Conservation (phyloP, 345 rosid genomes). For the Kandelia obovata region DNA sequence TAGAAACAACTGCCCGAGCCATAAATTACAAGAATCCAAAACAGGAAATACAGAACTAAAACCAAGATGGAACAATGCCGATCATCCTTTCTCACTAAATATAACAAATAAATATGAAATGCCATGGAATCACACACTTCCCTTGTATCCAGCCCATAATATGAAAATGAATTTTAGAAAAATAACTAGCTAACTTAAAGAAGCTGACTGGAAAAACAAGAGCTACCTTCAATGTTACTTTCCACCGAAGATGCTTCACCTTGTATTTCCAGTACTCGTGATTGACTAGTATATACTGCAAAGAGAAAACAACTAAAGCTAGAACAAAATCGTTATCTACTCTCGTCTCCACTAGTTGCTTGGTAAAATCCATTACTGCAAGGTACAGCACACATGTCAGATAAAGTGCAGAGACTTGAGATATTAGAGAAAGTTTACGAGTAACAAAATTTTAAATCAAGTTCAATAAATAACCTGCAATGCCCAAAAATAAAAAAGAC, state of each 20-base stretch:
- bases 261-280: conserved; percentile 91
- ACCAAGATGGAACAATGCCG: too few species aligned
- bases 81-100: too few species aligned
- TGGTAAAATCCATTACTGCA: conserved; percentile 85
- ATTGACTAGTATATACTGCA: conserved; percentile 73
- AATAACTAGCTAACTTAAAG: conserved; percentile 1
- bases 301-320: conserved; percentile 63
- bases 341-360: conserved; percentile 73
- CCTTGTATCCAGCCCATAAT: too few species aligned
- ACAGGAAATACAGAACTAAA: too few species aligned
- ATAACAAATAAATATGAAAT: too few species aligned
- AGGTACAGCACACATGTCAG: conserved; percentile 26
- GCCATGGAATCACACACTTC: too few species aligned
- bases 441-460: too few species aligned
- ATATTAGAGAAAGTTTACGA: too few species aligned
- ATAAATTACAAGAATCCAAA: too few species aligned
- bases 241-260: conserved; percentile 69
- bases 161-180: too few species aligned
- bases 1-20: not conserved
- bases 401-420: not conserved
- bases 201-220: not conserved
- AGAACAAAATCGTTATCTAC: conserved; percentile 61
- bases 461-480: too few species aligned
- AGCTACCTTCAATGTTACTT: conserved; percentile 71
- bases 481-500: too few species aligned